Base-by-base conservation (phyloP, 1,139 yeast genomes). In the Nakaseomyces bracarensis region DNA sequence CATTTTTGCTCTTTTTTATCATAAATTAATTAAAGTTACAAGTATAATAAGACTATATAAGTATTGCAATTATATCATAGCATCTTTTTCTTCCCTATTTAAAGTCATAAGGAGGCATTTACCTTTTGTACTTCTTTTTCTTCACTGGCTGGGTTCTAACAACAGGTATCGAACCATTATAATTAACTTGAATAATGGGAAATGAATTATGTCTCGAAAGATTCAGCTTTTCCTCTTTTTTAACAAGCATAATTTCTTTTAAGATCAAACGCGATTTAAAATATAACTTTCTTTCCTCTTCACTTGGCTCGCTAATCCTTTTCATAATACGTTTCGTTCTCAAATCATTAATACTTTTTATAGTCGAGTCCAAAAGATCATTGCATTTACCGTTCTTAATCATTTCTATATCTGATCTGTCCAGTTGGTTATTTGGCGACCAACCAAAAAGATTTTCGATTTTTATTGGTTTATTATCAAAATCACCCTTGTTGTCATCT, bases 121-220 rank as follows among this genome's bases (percentile, higher is more conserved):
- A 46, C 42, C 51, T 58, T 46, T 54, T 63, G 41, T 62, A 57
- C 45, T 63, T 64, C 46, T 64, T 63, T 45, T 54, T 56, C 29
- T 58, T 50, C 11, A 52, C 46, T 19, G 55, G 54, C 39, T 64
- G 58, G 42, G 66, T 51, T 42, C 63, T 55, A 43, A 72, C 68
- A 0, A 86, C 86, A 1, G 96, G 96, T 54, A 87, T 70, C 1
- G 82, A 73, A 42, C 97, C 97, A 35, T 74, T 68, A 55, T 83
- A 87, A 51, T 82, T 85, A 15, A 80, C 74, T 55, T 79, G 77
- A 44, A 83, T 69, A 1, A 83, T 82, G 0, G 96, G 95, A 36
- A 87, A 53, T 2, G 55, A 52, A 31, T 46, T 52, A 31, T 55
- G 66, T 43, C 47, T 52, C 30, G 51, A 48, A 21, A 58, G 48